These are phyloP conservation scores for Symbiodinium natans DNA, from an alignment of 73 alveolate genomes.

Conservation along the genomic window DNA sequence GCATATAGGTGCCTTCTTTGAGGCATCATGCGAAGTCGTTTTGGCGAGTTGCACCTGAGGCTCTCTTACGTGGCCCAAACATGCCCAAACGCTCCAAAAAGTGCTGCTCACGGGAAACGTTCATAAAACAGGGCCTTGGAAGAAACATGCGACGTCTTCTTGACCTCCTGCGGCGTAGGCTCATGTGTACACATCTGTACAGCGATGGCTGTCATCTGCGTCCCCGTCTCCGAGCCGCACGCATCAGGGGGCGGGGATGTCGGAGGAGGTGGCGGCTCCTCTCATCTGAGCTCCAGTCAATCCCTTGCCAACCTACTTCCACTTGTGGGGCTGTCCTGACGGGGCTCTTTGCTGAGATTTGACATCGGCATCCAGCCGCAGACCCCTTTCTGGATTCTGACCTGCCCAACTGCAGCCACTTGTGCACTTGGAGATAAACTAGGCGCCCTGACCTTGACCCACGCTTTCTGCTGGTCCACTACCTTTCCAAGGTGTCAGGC, in stretches of 20 bases:
- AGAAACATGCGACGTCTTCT: no score
- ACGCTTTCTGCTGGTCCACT: neutral
- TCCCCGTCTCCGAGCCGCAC: neutral
- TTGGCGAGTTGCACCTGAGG: no score
- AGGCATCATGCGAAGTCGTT: no score
- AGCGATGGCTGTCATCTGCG: neutral
- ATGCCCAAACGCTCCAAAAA: no score
- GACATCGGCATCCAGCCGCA: neutral
- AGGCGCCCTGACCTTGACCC: neutral
- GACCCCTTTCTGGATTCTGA: neutral
- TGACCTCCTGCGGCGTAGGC: no score
- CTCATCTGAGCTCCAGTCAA: neutral
- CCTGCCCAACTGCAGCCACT: neutral
- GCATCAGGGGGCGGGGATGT: neutral
- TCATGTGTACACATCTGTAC: no score
- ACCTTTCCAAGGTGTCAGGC: neutral
- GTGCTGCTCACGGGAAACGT: no score
- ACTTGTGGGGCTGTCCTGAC: neutral
- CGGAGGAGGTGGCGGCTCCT: conserved; percentile 4
- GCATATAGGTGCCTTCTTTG: no score
- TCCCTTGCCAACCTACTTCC: no score
- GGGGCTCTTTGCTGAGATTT: neutral
- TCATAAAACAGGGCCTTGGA: no score
- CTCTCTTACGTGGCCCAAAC: no score
- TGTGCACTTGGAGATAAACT: neutral